Evolutionary conservation across 352 stramenopile genomes (phyloP).

Genomic region (Blastocystis sp.): DNA sequence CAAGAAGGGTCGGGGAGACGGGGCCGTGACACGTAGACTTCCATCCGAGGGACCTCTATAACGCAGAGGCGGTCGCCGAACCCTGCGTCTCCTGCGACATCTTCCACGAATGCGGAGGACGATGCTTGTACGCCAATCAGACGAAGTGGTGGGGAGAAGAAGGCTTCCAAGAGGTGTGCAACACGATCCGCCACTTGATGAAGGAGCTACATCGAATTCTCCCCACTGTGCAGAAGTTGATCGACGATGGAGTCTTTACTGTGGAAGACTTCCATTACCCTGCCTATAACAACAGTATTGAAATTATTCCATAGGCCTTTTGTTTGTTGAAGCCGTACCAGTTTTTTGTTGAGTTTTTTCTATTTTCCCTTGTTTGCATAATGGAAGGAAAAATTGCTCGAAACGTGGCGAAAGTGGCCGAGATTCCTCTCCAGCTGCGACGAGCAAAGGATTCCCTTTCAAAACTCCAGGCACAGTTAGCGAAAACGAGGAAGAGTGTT

Average conservation of each 20-base stretch:
- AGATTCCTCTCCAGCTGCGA: conserved; percentile 11
- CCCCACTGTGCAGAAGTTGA: conserved; percentile 65
- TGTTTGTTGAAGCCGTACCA: background rate
- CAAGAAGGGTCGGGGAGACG: conserved; percentile 25
- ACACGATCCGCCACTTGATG: conserved; percentile 67
- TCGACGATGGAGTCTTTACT: conserved; percentile 65
- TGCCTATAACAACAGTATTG: conserved; percentile 68
- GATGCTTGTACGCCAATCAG: conserved; percentile 68
- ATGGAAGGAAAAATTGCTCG: background rate
- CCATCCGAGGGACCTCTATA: conserved; percentile 65
- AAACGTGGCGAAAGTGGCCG: conserved; percentile 14
- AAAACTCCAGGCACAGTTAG: background rate
- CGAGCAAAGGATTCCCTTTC: conserved; percentile 15
- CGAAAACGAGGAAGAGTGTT: background rate
- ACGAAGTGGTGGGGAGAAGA: conserved; percentile 69
- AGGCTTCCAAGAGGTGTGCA: conserved; percentile 66
- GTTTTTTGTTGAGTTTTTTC: background rate
- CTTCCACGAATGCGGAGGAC: conserved; percentile 66
- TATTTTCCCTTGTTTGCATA: background rate
- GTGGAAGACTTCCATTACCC: conserved; percentile 67
- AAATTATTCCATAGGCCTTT: conserved; percentile 66
- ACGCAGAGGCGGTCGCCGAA: conserved; percentile 65
- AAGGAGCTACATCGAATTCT: conserved; percentile 66
- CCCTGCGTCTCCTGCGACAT: conserved; percentile 67
- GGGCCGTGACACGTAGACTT: conserved; percentile 56